These are phyloP conservation scores for Plectranthus barbatus DNA, from an alignment of 257 asterid species.

Conservation along the genomic window DNA sequence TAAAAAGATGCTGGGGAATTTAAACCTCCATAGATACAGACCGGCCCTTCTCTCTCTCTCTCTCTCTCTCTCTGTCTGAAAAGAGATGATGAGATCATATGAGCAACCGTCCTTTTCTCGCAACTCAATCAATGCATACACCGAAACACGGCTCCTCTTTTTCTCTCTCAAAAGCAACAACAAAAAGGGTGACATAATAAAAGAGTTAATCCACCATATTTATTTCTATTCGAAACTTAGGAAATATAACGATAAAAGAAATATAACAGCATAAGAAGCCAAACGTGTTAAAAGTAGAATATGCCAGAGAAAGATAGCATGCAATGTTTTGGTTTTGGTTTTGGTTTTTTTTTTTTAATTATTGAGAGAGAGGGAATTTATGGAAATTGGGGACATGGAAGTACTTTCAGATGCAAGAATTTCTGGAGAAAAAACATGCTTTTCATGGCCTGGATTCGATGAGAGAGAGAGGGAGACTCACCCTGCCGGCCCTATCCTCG, in stretches of 20 bases:
- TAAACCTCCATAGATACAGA: conserved; percentile 5
- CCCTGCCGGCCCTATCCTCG: conserved; percentile 25
- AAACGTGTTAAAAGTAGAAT: conserved; percentile 17
- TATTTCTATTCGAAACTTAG: too few species aligned
- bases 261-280: conserved; percentile 8
- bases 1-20: conserved; percentile 14
- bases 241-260: too few species aligned
- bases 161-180: background rate
- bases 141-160: conserved; percentile 2
- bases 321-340: conserved; percentile 15
- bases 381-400: conserved; percentile 37
- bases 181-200: conserved; percentile 1
- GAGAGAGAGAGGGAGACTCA: too few species aligned
- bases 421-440: conserved; percentile 35
- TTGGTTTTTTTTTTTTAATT: too few species aligned
- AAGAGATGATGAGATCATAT: conserved; percentile 16
- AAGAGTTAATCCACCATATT: too few species aligned
- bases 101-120: conserved; percentile 26
- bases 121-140: conserved; percentile 27
- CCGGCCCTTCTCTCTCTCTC: conserved; percentile 19
- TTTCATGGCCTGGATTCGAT: too few species aligned
- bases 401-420: conserved; percentile 53
- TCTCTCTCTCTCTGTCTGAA: conserved; percentile 17
- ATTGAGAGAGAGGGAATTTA: conserved; percentile 33
- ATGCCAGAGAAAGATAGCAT: conserved; percentile 21